Evolutionary conservation across 441 rosid species (phyloP).

Genomic region (Gossypium trilobum): DNA sequence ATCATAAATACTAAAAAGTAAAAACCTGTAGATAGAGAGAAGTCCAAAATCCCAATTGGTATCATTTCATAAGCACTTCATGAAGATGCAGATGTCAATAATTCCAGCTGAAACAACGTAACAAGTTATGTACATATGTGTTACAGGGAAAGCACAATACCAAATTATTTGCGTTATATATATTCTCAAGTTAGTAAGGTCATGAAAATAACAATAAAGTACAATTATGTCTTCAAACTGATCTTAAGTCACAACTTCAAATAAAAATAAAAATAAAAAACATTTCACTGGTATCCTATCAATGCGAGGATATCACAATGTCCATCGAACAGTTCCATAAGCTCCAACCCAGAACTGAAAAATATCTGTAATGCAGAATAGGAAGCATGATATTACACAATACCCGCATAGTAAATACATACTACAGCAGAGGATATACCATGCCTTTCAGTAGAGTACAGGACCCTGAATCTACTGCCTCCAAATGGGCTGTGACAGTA

Average conservation of each 20-base stretch:
- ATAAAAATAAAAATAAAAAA: background rate
- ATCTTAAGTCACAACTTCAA: background rate
- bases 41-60: too few relatives aligned
- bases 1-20: too few relatives aligned
- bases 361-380: background rate
- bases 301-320: background rate
- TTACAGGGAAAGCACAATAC: background rate
- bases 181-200: background rate
- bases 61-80: too few relatives aligned
- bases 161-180: background rate
- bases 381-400: background rate
- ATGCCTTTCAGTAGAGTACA: conserved; percentile 10
- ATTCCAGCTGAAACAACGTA: too few relatives aligned
- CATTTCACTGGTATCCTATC: background rate
- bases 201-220: background rate
- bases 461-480: background rate
- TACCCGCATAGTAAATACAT: background rate
- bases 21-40: too few relatives aligned
- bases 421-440: background rate
- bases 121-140: background rate
- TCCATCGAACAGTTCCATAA: background rate
- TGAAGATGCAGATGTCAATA: too few relatives aligned
- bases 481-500: background rate
- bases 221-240: background rate
- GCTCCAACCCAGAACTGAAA: background rate